A percentile compares a stretch with the other conserved stretches of the same genome.
Conservation (phyloP, 2,329 filamentous ascomycete genomes). For the Bimuria novae-zelandiae region DNA sequence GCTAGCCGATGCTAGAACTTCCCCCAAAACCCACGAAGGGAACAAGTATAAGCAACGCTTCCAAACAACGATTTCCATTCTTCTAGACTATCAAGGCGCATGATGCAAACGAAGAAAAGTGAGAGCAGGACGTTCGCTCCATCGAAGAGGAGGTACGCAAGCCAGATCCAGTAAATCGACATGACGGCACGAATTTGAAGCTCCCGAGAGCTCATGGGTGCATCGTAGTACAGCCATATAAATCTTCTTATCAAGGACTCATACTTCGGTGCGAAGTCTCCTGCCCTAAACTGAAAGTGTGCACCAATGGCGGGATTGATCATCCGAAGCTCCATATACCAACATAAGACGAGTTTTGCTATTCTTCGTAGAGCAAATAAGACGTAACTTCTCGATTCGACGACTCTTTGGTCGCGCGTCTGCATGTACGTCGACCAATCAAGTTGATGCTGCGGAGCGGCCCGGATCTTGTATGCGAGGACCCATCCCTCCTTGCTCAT, state of each 20-base stretch:
- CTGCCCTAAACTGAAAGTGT: background rate
- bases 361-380: background rate
- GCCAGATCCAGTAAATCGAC: background rate
- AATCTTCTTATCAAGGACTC: background rate
- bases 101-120: slow-evolving; percentile 7
- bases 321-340: background rate
- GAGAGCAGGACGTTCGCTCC: background rate
- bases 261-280: background rate
- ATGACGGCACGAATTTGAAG: background rate
- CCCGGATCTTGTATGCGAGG: background rate
- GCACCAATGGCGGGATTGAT: background rate
- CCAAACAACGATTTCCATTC: slow-evolving; percentile 11
- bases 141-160: slow-evolving; percentile 2
- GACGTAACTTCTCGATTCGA: background rate
- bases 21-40: slow-evolving; percentile 7
- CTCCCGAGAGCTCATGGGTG: background rate
- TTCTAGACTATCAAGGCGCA: slow-evolving; percentile 7
- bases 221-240: background rate
- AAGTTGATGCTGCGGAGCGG: background rate
- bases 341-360: background rate
- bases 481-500: background rate
- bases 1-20: slow-evolving; percentile 6
- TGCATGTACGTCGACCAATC: background rate
- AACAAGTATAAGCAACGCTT: background rate
- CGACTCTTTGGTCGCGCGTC: background rate